phyloP scores from a whole-genome alignment of 2,329 filamentous ascomycete species.

The Diaporthe batatas region DNA sequence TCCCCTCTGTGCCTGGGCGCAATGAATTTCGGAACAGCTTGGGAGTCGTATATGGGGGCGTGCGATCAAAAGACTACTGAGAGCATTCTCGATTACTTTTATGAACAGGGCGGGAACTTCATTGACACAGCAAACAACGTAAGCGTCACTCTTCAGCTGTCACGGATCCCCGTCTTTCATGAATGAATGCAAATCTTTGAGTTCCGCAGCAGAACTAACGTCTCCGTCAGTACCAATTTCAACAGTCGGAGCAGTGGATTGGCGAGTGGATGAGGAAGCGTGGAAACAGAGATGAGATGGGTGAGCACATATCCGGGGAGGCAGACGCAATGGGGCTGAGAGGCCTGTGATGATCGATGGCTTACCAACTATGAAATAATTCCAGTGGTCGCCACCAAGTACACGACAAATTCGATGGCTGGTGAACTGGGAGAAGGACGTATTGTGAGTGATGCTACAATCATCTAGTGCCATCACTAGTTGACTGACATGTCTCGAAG shows the following conservation, averaged over 20 bases:
- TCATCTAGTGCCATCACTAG: background rate
- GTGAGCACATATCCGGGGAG: constrained; percentile 50
- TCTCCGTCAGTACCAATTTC: constrained; percentile 65
- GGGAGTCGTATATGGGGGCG: constrained; percentile 69
- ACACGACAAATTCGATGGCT: constrained; percentile 69
- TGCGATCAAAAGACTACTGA: constrained; percentile 74
- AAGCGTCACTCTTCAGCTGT: too few relatives aligned
- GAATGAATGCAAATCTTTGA: too few relatives aligned
- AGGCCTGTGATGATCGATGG: background rate
- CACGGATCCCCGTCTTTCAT: too few relatives aligned
- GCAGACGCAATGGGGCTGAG: background rate
- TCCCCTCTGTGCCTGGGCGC: constrained; percentile 74
- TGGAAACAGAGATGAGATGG: constrained; percentile 74
- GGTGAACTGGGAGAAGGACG: constrained; percentile 53
- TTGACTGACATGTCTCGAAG: constrained; percentile 17
- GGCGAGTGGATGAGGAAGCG: constrained; percentile 79
- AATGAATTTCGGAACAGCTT: constrained; percentile 69
- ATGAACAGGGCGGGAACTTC: constrained; percentile 76
- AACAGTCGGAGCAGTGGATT: constrained; percentile 73
- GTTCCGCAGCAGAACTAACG: too few relatives aligned
- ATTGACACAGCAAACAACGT: constrained; percentile 77
- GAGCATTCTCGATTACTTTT: constrained; percentile 75
- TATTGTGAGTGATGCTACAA: constrained; percentile 47
- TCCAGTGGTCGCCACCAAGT: constrained; percentile 75
- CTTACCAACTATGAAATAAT: constrained; percentile 50